A percentile compares a stretch with the other conserved stretches of the same genome.
Conservation (phyloP, 1,284 basidiomycete species). For the Sphagnurus paluster region DNA sequence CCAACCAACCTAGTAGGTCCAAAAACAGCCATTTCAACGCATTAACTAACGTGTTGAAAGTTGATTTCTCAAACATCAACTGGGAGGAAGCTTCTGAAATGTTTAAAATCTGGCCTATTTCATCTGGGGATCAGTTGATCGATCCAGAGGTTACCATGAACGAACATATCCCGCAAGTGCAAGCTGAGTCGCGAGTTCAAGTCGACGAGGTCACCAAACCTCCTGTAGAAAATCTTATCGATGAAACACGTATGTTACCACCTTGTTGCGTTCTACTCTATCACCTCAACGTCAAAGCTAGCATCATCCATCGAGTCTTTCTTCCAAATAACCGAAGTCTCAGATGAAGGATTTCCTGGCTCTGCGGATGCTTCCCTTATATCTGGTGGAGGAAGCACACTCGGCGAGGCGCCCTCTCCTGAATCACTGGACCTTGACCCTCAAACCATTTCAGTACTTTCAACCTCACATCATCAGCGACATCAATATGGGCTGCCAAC, state of each 20-base stretch:
- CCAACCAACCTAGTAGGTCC: conserved; percentile 1
- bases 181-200: neutral
- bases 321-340: neutral
- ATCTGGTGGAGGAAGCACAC: neutral
- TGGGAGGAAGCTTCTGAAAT: conserved; percentile 6
- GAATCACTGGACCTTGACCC: neutral
- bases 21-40: too few species aligned
- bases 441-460: neutral
- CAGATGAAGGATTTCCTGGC: neutral
- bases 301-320: neutral
- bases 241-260: neutral
- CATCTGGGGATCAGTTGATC: neutral
- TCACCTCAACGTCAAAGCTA: neutral
- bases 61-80: conserved; percentile 4
- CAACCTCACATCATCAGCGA: neutral
- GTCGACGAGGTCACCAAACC: neutral
- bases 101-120: neutral
- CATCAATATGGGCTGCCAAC: neutral
- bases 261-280: neutral
- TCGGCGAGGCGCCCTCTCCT: neutral
- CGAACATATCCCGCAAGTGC: neutral
- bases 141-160: neutral
- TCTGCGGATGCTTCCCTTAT: neutral
- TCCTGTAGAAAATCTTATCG: neutral
- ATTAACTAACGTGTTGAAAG: neutral